Evolutionary conservation across 2,329 filamentous ascomycete species (phyloP), one percentile per base, ranked within the genome.

Genomic region (Penicillium hordei): DNA sequence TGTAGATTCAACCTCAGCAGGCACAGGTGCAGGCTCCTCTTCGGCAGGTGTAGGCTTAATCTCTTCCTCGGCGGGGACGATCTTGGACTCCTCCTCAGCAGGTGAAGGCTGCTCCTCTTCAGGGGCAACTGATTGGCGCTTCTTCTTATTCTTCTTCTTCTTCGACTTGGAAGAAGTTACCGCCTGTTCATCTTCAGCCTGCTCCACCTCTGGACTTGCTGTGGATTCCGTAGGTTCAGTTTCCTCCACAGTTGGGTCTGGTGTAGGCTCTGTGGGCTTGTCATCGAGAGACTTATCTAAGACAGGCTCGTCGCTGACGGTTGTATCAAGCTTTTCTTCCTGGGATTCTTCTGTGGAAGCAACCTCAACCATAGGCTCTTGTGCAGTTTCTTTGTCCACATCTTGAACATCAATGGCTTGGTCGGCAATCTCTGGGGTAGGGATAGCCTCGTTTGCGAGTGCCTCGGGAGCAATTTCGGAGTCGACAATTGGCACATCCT

Each of bases 71-170:
- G 17, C 17, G 4, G 45, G 1, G 19, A 40, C 2, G 8, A 42
- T 38, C 6, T 17, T 21, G 8, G 49, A 27, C 15, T 54, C 54
- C 45, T 60, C 61, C 46, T 55, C 55, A 19, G 40, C 29, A 19
- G 52, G 17, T 25, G 40, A 31, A 23, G 43, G 31, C 17, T 59
- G 39, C 27, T 61, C 51, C 8, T 49, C 44, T 27, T 55, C 52
- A 21, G 19, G 17, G 4, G 34, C 52, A 44, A 60, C 43, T 38
- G 63, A 62, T 53, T 65, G 63, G 15, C 52, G 57, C 58, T 65
- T 65, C 58, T 66, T 67, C 31, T 65, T 63, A 23, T 67, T 67
- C 13, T 61, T 67, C 44, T 65, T 59, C n/a, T 67, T 65, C 54
- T 67, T 67, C 5, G 55, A 57, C 25, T 57, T 57, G 0, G 50